Percentiles rank a stretch among this genome's conserved stretches.
phyloP scores from a whole-genome alignment of 331 rosid species.

The Rosa hybrid region DNA sequence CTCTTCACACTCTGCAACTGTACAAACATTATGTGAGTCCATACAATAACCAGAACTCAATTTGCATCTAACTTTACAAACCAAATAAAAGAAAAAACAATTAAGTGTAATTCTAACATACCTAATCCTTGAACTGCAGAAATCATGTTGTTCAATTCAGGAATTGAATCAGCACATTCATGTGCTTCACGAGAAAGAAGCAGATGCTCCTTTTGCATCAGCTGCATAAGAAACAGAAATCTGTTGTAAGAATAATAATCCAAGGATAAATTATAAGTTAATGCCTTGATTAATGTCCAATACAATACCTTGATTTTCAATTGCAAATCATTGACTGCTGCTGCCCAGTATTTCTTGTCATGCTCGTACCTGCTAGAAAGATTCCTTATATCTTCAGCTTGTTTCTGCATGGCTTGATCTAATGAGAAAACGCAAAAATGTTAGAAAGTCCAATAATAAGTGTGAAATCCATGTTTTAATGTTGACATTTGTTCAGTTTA shows the following conservation, averaged over 20 bases:
- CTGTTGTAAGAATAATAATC: not conserved
- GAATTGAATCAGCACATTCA: constrained; percentile 82
- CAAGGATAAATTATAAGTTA: not conserved
- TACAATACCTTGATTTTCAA: constrained; percentile 57
- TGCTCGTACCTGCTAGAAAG: constrained; percentile 58
- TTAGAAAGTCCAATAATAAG: constrained; percentile 9
- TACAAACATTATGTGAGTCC: constrained; percentile 30
- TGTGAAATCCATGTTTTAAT: not conserved
- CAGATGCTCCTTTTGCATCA: constrained; percentile 63
- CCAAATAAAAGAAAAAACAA: not conserved
- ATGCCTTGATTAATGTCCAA: constrained; percentile 3
- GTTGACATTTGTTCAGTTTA: not conserved
- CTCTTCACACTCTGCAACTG: constrained; percentile 86
- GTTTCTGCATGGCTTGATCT: constrained; percentile 80
- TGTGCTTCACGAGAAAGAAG: constrained; percentile 72
- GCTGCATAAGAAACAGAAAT: constrained; percentile 46
- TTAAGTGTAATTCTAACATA: constrained; percentile 35
- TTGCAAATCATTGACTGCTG: constrained; percentile 55
- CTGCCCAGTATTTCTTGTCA: constrained; percentile 67
- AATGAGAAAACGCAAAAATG: constrained; percentile 27
- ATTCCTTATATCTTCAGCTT: constrained; percentile 59
- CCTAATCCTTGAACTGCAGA: constrained; percentile 77
- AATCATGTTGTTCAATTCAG: constrained; percentile 78
- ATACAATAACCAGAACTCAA: not conserved
- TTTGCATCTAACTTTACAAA: not conserved